Base-by-base conservation (phyloP, 2,329 filamentous ascomycete species). In the Trichoderma hamatum region DNA sequence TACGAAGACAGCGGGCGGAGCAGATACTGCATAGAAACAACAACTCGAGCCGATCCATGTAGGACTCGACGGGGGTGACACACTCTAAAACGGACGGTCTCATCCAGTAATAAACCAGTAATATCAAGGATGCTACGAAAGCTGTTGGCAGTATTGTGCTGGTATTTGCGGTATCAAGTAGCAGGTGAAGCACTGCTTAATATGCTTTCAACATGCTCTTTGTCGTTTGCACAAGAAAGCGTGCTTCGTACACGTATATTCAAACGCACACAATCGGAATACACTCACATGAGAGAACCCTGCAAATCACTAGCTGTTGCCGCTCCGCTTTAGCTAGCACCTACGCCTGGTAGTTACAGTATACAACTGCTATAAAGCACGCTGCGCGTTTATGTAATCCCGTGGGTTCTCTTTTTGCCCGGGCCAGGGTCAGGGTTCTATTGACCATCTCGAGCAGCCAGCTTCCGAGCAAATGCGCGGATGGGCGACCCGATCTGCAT, bases 21-120 rank as follows among this genome's bases (percentile, higher is more conserved):
- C 39, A 59, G 39, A 58, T 67, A 46, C 63, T 59, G 32, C 49
- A 58, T 56, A 52, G 62, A 66, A 56, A 52, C 51, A 55, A 43
- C 52, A 66, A 49, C 51, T 56, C 39, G 52, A 67, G 63, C 39
- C 62, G 62, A 66, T 58, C 63, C 63, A 67, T 67, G 63, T 54
- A 43, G 46, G 63, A 49, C 39, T 51, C 14, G 54, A 59, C 63
- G 54, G 63, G 63, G 52, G 63, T 66, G 39, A 24, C 54, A 59
- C 63, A 67, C n/a, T 61, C 56, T 51, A 28, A 52, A 67, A 52
- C 56, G 46, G 43, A 54, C 65, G 52, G 65, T 46, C 56, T 67
- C 46, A 54, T 61, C 65, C 56, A 67, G 43, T 67, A 21, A 61
- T 30, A 46, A 67, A 43, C 32, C 30, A 30, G 56, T 28, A 43